A percentile compares a stretch with the other conserved stretches of the same genome.
Evolutionary conservation across 1,284 basidiomycete genomes (phyloP).

Genomic region (Trametes versicolor): DNA sequence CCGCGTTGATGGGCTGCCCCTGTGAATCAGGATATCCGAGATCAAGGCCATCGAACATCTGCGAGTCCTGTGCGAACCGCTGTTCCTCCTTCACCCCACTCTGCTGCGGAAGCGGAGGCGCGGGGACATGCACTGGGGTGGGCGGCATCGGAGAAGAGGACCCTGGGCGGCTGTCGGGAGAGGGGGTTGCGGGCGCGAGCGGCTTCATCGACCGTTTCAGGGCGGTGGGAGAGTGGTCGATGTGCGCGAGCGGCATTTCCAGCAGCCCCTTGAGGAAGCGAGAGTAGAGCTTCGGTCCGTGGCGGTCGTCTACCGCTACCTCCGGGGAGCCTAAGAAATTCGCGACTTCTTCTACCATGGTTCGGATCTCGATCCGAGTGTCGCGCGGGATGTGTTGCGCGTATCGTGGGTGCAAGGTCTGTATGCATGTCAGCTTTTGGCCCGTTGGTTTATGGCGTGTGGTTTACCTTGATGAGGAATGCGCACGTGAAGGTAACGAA

Average conservation of each 20-base stretch:
- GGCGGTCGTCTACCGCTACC: conserved; percentile 77
- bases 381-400: conserved; percentile 62
- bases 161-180: conserved; percentile 14
- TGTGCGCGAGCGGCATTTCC: conserved; percentile 60
- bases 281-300: conserved; percentile 79
- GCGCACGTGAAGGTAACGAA: conserved; percentile 88
- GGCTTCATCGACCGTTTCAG: conserved; percentile 28
- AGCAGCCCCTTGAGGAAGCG: conserved; percentile 77
- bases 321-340: conserved; percentile 71
- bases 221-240: conserved; percentile 43
- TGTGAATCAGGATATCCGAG: conserved; percentile 22
- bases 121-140: conserved; percentile 2
- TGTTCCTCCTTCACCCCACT: conserved; percentile 7
- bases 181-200: conserved; percentile 22
- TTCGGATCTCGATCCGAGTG: conserved; percentile 67
- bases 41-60: conserved; percentile 25
- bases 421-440: background rate
- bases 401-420: conserved; percentile 81
- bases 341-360: conserved; percentile 69
- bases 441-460: background rate
- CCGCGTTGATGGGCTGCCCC: conserved; percentile 40
- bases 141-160: conserved; percentile 23
- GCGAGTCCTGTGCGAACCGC: conserved; percentile 14
- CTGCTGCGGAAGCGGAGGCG: conserved; percentile 1
- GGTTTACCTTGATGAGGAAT: conserved; percentile 76